phyloP scores from a whole-genome alignment of 139 green algal species.

The Chlamydomonas urium region DNA sequence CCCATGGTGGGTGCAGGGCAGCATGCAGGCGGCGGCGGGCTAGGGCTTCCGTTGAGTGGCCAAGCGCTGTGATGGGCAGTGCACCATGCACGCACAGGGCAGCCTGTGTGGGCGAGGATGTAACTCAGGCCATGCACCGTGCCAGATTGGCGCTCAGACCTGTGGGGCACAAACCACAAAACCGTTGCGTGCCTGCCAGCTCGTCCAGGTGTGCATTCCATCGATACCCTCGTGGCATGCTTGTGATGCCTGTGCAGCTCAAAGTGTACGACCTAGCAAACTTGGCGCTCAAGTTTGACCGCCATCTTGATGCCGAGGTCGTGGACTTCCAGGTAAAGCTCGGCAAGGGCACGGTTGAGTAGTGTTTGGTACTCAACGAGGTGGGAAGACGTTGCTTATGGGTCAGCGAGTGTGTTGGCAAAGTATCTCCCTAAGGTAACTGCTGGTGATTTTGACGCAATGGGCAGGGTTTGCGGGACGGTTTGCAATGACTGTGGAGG shows the following conservation, averaged over 20 bases:
- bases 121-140: neutral
- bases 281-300: slow-evolving; percentile 94
- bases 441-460: too few relatives aligned
- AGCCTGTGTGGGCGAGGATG: neutral
- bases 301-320: slow-evolving; percentile 91
- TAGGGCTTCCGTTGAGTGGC: too few relatives aligned
- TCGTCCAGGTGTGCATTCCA: neutral
- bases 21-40: too few relatives aligned
- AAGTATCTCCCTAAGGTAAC: too few relatives aligned
- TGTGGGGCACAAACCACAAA: neutral
- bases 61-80: too few relatives aligned
- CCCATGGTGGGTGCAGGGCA: slow-evolving; percentile 44
- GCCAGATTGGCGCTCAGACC: neutral
- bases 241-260: slow-evolving; percentile 33
- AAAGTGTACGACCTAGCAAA: slow-evolving; percentile 89
- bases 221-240: neutral
- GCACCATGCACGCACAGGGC: neutral
- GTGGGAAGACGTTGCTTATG: too few relatives aligned
- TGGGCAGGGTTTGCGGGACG: too few relatives aligned
- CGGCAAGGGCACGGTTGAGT: too few relatives aligned
- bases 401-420: too few relatives aligned
- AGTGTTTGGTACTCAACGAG: too few relatives aligned
- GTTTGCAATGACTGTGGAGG: too few relatives aligned
- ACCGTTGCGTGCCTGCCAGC: neutral
- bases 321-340: slow-evolving; percentile 86